phyloP scores from a whole-genome alignment of 345 rosid species.

The Orychophragmus violaceus region DNA sequence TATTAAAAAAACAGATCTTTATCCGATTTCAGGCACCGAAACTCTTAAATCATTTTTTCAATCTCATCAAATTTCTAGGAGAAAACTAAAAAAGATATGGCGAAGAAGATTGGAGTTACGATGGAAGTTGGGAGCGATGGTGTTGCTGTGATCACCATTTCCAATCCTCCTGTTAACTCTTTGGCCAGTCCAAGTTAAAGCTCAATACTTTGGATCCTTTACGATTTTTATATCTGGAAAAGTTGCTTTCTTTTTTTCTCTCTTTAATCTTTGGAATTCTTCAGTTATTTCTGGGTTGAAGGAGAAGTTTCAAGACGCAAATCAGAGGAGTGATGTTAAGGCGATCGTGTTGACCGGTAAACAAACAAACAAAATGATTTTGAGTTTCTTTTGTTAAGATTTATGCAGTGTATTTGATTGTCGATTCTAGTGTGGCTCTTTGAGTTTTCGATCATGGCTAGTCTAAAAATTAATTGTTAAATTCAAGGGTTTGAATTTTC shows the following conservation, averaged over 20 bases:
- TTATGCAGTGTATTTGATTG: background rate
- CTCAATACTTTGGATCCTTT: background rate
- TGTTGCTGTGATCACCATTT: conserved; percentile 77
- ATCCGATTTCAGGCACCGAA: background rate
- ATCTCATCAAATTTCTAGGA: background rate
- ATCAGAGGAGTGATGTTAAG: conserved; percentile 61
- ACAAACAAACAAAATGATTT: background rate
- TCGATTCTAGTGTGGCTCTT: background rate
- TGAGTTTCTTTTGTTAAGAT: background rate
- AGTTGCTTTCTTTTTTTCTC: background rate
- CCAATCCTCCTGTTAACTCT: conserved; percentile 95
- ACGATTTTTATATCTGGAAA: background rate
- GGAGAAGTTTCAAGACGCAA: conserved; percentile 72
- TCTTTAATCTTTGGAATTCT: background rate
- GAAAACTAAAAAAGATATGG: conserved; percentile 36
- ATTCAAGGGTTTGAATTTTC: background rate
- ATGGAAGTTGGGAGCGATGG: conserved; percentile 84
- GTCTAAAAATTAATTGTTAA: background rate
- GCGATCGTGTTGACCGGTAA: conserved; percentile 84
- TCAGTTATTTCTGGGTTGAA: conserved; percentile 67
- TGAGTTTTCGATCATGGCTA: background rate
- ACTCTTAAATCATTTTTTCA: background rate
- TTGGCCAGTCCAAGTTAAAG: conserved; percentile 59
- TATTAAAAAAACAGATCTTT: background rate
- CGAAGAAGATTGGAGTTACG: conserved; percentile 42